These are phyloP conservation scores for Populus hybrid DNA, from an alignment of 441 rosid genomes.

Conservation along the genomic window DNA sequence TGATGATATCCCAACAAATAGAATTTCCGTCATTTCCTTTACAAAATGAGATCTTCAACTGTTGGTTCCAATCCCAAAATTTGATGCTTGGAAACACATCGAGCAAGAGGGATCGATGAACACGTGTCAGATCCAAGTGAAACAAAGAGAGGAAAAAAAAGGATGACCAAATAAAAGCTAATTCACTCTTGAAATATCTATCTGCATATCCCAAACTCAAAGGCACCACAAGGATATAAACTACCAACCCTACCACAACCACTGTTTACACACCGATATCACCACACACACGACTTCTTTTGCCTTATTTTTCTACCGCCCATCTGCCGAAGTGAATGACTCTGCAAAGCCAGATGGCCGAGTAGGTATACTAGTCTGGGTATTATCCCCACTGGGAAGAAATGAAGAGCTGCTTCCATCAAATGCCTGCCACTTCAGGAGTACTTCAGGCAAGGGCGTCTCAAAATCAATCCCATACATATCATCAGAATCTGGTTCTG, in stretches of 20 bases:
- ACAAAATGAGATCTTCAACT: neutral
- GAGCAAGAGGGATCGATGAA: neutral
- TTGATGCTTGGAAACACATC: neutral
- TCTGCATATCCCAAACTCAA: conserved; percentile 7
- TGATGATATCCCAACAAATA: neutral
- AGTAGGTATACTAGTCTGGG: conserved; percentile 35
- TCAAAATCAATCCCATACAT: conserved; percentile 71
- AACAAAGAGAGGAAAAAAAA: neutral
- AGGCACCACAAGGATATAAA: neutral
- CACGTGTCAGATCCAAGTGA: neutral
- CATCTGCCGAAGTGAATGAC: conserved; percentile 35
- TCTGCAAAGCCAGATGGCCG: conserved; percentile 34
- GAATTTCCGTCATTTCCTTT: neutral
- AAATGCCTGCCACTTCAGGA: conserved; percentile 33
- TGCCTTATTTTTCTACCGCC: conserved; percentile 15
- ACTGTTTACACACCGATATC: neutral
- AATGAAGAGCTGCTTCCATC: conserved; percentile 27
- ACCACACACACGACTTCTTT: neutral
- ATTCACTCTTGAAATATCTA: neutral
- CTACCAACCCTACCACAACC: neutral
- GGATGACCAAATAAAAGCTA: neutral
- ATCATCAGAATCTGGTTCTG: conserved; percentile 63
- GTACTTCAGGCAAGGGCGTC: conserved; percentile 50
- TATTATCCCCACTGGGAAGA: conserved; percentile 25
- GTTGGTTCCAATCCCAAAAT: neutral